These are phyloP conservation scores for Yamadazyma takamatsuzukensis DNA, from an alignment of 805 yeast genomes.

Conservation along the genomic window DNA sequence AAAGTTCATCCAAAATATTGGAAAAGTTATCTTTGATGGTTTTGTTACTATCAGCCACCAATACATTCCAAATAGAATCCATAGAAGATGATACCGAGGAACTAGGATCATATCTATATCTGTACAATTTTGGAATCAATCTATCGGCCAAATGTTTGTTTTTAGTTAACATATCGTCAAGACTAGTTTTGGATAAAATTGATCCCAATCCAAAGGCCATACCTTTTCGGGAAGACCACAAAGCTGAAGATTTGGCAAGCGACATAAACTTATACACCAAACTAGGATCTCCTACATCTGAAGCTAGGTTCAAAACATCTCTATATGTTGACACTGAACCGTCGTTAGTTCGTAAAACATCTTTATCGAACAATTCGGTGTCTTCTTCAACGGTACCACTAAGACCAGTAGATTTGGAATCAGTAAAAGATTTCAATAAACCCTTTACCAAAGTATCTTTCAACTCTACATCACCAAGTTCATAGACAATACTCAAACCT, in stretches of 20 bases:
- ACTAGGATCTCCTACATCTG: conserved; percentile 94
- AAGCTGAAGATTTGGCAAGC: conserved; percentile 76
- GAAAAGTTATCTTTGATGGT: conserved; percentile 53
- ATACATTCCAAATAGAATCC: conserved; percentile 82
- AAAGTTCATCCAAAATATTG: conserved; percentile 59
- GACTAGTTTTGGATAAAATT: conserved; percentile 71
- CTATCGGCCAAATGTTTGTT: conserved; percentile 53
- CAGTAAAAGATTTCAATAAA: conserved; percentile 74
- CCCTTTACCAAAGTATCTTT: conserved; percentile 72
- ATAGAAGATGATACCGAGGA: conserved; percentile 71
- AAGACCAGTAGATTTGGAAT: conserved; percentile 47
- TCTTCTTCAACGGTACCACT: conserved; percentile 74
- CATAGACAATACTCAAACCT: conserved; percentile 80
- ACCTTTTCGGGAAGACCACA: conserved; percentile 93
- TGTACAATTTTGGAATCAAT: conserved; percentile 75
- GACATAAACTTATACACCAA: conserved; percentile 94
- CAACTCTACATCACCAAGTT: conserved; percentile 62
- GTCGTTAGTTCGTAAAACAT: conserved; percentile 72
- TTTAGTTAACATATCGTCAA: conserved; percentile 56
- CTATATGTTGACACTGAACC: conserved; percentile 88
- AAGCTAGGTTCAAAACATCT: conserved; percentile 82
- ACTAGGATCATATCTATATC: conserved; percentile 85
- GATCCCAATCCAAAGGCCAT: conserved; percentile 91
- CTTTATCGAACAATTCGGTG: conserved; percentile 82
- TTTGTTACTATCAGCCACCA: conserved; percentile 57